Base-by-base conservation (phyloP, 2,329 filamentous ascomycete species). In the Penicillium sp. region DNA sequence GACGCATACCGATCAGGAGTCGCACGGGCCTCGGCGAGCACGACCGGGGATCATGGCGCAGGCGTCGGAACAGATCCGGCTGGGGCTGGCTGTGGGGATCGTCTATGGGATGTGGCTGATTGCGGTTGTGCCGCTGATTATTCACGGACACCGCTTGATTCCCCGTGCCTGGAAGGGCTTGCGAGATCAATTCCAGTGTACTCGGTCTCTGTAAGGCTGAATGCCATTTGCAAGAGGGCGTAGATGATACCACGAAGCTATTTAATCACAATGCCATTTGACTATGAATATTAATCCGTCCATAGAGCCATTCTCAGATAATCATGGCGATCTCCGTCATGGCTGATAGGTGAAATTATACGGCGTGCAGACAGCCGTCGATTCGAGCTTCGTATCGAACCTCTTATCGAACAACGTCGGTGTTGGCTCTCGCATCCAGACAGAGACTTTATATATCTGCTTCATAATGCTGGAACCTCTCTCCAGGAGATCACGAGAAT, bases 291-390 rank as follows among this genome's bases (percentile, higher is more conserved):
- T 34, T 8, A 36, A 20, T 9, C 23, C 5, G n/a, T 13, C 4
- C 20, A 14, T 36, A 24, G 20, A 22, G 3, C 20, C 3, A 10
- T 14, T 5, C 18, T 13, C 11, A 28, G 46, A 65, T 27, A 66
- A 50, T 77, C 37, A 77, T 74, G 1, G 82, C 76, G 56, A 86
- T 86, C 66, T 84, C 81, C 6, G 70, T 69, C 40, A 86, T 66
- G 1, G 83, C 83, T 86, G 82, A 27, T 77, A 69, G 4, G 82
- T 86, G 57, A 86, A n/a, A n/a, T n/a, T n/a, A n/a, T n/a, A n/a
- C n/a, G n/a, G n/a, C n/a, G n/a, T n/a, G n/a, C n/a, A n/a, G n/a
- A n/a, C n/a, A n/a, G n/a, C n/a, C n/a, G n/a, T n/a, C n/a, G n/a
- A n/a, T n/a, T n/a, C n/a, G n/a, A n/a, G n/a, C n/a, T n/a, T n/a